Base-by-base conservation (phyloP, 495 filamentous ascomycete genomes). In the Xylaria flabelliformis region DNA sequence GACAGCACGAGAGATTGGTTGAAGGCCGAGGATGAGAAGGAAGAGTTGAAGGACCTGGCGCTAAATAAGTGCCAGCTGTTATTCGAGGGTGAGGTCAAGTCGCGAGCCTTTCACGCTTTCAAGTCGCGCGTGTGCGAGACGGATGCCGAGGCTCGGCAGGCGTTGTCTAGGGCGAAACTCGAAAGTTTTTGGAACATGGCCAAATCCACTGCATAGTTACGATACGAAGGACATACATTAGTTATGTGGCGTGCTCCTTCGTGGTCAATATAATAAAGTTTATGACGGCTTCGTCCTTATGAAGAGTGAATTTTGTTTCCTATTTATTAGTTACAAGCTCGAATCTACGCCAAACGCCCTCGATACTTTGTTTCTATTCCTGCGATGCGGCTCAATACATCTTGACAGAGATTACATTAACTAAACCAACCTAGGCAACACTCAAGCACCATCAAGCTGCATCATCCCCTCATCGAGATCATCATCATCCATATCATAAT, bases 181-280 rank as follows among this genome's bases (percentile, higher is more conserved):
- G 96, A 98, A 79, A 97, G 90, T 75, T 94, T 98, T 76, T 99
- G 96, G 96, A 91, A 91, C n/a, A 83, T 94, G 78, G 96, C 94
- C 3, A 98, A 97, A 88, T 80, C 78, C 64, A 75, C 74, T 8
- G 68, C 59, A 9, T 76, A 77, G 50, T 4, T 34, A 46, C 5
- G 19, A 39, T 9, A 62, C 29, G 26, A 41, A 63, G 0, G 21
- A 12, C 26, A 34, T n/a, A 55, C 7, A 44, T 42, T 64, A 29
- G 44, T 42, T 64, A 29, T 42, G 19, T 29, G 21, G 12, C 3
- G 15, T 26, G 12, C 59, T 42, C 24, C 26, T 55, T 10, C 10
- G n/a, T 55, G 51, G 21, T 56, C 4, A 12, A 32, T 26, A 12
- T 7, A 6, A 17, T 0, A 56, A 56, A 17, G 4, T 8, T n/a